phyloP scores from a whole-genome alignment of 345 rosid genomes.

The Arabis hirsuta region DNA sequence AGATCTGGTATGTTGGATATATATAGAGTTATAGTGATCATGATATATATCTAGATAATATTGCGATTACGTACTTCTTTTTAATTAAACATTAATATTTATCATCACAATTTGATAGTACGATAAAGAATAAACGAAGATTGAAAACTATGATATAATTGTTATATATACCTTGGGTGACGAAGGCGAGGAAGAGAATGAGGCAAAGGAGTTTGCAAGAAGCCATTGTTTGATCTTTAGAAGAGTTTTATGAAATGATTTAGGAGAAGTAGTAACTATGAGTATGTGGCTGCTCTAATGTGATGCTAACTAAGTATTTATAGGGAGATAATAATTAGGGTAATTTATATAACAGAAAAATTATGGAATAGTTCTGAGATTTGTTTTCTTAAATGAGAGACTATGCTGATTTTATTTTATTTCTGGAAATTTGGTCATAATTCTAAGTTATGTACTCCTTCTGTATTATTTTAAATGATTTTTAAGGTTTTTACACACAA shows the following conservation, averaged over 20 bases:
- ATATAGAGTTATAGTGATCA: neutral
- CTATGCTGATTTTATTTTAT: neutral
- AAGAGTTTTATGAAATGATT: neutral
- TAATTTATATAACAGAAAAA: too few species aligned
- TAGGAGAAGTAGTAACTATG: neutral
- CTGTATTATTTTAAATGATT: too few species aligned
- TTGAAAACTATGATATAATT: too few species aligned
- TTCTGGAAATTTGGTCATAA: neutral
- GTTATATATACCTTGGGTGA: constrained; percentile 23
- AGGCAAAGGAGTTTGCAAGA: constrained; percentile 23
- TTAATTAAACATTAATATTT: too few species aligned
- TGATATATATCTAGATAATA: neutral
- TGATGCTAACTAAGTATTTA: neutral
- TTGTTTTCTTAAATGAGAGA: neutral
- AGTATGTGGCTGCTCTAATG: constrained; percentile 2
- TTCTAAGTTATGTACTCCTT: too few species aligned
- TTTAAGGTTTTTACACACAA: too few species aligned
- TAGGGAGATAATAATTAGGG: neutral
- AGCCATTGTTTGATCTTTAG: constrained; percentile 27
- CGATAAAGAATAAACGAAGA: too few species aligned
- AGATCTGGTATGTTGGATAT: neutral
- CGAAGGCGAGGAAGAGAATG: constrained; percentile 20
- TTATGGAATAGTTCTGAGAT: too few species aligned
- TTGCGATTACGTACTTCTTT: too few species aligned
- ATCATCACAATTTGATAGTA: too few species aligned